These are phyloP conservation scores for Pseudoneurospora amorphoporcata DNA, from an alignment of 495 filamentous ascomycete genomes.

Conservation along the genomic window DNA sequence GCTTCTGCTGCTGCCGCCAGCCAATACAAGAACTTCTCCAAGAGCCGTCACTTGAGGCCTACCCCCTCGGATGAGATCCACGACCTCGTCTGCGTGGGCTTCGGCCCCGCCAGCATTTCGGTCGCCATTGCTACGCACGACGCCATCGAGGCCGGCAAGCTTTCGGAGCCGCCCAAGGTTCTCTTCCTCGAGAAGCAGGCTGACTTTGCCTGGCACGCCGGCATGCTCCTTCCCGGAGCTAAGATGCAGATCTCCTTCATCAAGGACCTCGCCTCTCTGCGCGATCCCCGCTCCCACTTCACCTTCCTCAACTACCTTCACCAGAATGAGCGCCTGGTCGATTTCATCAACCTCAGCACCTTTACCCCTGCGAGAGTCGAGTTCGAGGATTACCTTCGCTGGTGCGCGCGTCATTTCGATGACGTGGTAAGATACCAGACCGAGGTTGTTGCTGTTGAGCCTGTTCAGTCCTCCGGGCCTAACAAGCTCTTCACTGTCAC, in stretches of 20 bases:
- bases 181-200: constrained; percentile 79
- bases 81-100: constrained; percentile 85
- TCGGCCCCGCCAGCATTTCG: constrained; percentile 87
- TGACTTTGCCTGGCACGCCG: constrained; percentile 82
- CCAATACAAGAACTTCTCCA: constrained; percentile 5
- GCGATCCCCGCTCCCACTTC: constrained; percentile 81
- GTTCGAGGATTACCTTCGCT: constrained; percentile 90
- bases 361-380: constrained; percentile 81
- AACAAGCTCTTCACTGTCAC: constrained; percentile 41
- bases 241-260: constrained; percentile 98
- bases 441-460: constrained; percentile 57
- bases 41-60: constrained; percentile 14
- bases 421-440: constrained; percentile 68
- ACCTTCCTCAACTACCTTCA: constrained; percentile 94
- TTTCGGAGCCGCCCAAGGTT: constrained; percentile 48
- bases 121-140: constrained; percentile 87
- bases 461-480: constrained; percentile 32
- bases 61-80: constrained; percentile 43
- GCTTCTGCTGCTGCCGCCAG: background rate
- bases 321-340: constrained; percentile 62
- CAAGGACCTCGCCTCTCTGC: constrained; percentile 85
- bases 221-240: constrained; percentile 86
- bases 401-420: constrained; percentile 77
- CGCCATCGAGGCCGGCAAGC: constrained; percentile 32
- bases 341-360: constrained; percentile 83